Percentiles rank a stretch among this genome's conserved stretches.
These are phyloP conservation scores for Pulveroboletus frians DNA, from an alignment of 768 basidiomycete species.

Conservation along the genomic window DNA sequence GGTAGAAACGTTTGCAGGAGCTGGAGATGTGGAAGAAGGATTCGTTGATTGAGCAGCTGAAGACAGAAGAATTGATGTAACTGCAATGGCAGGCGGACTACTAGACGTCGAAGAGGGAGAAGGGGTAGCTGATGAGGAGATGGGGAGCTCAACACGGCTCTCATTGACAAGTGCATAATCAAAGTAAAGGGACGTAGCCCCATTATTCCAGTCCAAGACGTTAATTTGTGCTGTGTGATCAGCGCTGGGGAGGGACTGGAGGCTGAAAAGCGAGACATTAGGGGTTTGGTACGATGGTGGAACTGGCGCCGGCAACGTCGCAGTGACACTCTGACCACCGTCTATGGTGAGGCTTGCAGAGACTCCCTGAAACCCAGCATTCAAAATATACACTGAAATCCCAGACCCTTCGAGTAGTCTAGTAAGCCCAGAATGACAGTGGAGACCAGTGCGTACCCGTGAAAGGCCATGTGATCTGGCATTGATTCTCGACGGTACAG, in stretches of 20 bases:
- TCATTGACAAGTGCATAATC: no score
- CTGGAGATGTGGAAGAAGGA: no score
- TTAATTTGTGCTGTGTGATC: slow-evolving; percentile 9
- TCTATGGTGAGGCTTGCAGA: slow-evolving; percentile 12
- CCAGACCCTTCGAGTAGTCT: slow-evolving; percentile 10
- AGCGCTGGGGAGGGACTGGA: slow-evolving; percentile 8
- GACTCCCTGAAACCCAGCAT: slow-evolving; percentile 11
- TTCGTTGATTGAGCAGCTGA: no score
- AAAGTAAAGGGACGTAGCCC: no score
- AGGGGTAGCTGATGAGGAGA: no score
- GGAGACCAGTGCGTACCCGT: slow-evolving; percentile 1
- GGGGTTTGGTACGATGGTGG: slow-evolving; percentile 10
- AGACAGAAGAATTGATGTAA: no score
- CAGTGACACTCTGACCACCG: neutral
- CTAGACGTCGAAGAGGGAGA: no score
- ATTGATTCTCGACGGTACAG: no score
- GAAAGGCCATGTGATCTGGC: no score
- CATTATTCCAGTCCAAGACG: slow-evolving; percentile 4
- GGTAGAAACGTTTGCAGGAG: no score
- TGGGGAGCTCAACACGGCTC: no score
- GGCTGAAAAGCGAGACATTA: slow-evolving; percentile 13
- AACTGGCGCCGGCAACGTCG: slow-evolving; percentile 4
- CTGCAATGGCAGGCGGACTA: no score
- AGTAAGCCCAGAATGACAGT: neutral
- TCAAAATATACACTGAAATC: slow-evolving; percentile 9